Evolutionary conservation across 1,139 yeast genomes (phyloP).

Genomic region (Kodamaea anthophila): DNA sequence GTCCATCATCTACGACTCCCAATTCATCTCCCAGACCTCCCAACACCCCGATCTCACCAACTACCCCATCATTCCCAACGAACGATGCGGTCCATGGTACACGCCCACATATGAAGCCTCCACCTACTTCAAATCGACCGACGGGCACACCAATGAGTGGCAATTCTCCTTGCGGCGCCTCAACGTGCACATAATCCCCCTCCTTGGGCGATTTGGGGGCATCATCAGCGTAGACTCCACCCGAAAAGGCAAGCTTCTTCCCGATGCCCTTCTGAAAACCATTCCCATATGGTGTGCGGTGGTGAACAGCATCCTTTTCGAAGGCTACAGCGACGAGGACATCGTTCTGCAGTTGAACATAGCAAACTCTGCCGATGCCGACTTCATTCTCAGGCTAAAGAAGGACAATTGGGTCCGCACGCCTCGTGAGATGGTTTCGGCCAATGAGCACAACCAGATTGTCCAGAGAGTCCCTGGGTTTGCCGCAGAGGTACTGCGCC

Average conservation of each 20-base stretch:
- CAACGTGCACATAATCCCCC: constrained; percentile 61
- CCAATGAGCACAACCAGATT: constrained; percentile 54
- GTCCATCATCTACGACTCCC: constrained; percentile 59
- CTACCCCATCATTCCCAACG: constrained; percentile 60
- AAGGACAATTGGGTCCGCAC: constrained; percentile 30
- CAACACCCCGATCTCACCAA: constrained; percentile 8
- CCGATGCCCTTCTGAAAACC: constrained; percentile 83
- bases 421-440: constrained; percentile 52
- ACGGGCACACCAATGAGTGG: constrained; percentile 84
- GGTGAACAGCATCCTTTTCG: constrained; percentile 48
- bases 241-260: constrained; percentile 72
- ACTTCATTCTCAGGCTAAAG: constrained; percentile 9
- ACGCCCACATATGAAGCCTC: constrained; percentile 44
- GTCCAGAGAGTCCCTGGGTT: constrained; percentile 42
- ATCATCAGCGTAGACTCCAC: constrained; percentile 76
- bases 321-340: constrained; percentile 13
- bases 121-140: constrained; percentile 82
- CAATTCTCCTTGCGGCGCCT: constrained; percentile 65
- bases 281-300: constrained; percentile 92
- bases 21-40: constrained; percentile 19
- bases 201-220: constrained; percentile 39
- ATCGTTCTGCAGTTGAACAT: constrained; percentile 2
- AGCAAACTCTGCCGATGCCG: constrained; percentile 8
- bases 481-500: constrained; percentile 35
- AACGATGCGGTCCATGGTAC: constrained; percentile 88